A percentile compares a stretch with the other conserved stretches of the same genome.
Conservation (phyloP, 495 filamentous ascomycete genomes). For the Viridothelium virens region DNA sequence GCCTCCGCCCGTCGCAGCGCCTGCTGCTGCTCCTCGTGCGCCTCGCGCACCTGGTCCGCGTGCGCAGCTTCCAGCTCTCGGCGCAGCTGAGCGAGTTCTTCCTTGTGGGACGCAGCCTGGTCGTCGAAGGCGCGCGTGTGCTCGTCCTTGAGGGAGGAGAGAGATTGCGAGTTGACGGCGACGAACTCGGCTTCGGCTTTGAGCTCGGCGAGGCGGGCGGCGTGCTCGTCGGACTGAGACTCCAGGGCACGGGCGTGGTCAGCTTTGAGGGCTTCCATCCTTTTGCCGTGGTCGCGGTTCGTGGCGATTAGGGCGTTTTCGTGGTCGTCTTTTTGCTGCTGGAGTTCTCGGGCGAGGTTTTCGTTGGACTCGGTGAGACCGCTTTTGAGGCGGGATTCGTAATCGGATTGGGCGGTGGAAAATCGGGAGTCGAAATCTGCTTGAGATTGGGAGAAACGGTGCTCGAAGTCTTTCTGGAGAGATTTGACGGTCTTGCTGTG, state of each 20-base stretch:
- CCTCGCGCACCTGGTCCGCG: background rate
- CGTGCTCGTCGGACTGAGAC: background rate
- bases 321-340: background rate
- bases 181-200: background rate
- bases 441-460: background rate
- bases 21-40: background rate
- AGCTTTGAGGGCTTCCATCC: constrained; percentile 3
- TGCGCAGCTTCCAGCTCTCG: background rate
- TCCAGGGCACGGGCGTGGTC: background rate
- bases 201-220: background rate
- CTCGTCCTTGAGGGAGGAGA: background rate
- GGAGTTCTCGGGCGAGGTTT: background rate
- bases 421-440: background rate
- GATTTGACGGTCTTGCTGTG: constrained; percentile 4
- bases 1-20: background rate
- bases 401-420: background rate
- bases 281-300: constrained; percentile 6
- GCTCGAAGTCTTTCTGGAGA: background rate
- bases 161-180: constrained; percentile 1
- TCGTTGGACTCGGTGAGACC: background rate
- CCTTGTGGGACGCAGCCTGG: background rate
- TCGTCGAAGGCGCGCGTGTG: background rate
- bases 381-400: background rate
- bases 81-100: background rate
- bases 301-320: background rate